phyloP scores from a whole-genome alignment of 2,329 filamentous ascomycete species.

The Catunica adiposa region DNA sequence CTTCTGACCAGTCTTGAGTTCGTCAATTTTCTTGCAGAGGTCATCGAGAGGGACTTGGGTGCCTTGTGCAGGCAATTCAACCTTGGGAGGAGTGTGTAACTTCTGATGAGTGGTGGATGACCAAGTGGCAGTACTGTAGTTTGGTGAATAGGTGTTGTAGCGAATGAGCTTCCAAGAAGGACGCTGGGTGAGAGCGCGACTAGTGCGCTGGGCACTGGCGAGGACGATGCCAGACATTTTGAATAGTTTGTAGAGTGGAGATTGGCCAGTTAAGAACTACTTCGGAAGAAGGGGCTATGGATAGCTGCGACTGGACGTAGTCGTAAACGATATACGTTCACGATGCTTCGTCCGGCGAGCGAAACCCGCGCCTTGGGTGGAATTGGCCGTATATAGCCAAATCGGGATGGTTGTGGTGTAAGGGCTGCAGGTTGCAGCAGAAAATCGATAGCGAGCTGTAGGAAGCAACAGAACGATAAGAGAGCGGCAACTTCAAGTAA shows the following conservation, averaged over 20 bases:
- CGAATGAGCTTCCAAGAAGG: slow-evolving; percentile 8
- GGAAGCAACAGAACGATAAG: too few relatives aligned
- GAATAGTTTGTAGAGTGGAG: background rate
- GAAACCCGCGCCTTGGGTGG: background rate
- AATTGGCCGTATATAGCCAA: background rate
- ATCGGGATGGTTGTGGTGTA: background rate
- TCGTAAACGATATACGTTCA: background rate
- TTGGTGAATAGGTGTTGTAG: background rate
- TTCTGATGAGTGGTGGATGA: background rate
- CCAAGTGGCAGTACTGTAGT: background rate
- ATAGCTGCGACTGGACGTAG: background rate
- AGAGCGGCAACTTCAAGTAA: too few relatives aligned
- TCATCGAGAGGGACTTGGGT: too few relatives aligned
- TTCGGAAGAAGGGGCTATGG: background rate
- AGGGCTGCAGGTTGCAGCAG: background rate
- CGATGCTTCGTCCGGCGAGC: background rate
- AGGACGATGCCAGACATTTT: background rate
- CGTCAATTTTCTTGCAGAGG: too few relatives aligned
- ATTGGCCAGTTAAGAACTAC: background rate
- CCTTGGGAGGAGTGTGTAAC: too few relatives aligned
- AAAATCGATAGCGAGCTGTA: too few relatives aligned
- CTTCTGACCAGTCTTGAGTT: too few relatives aligned
- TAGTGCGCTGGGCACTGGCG: background rate
- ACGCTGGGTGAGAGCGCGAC: slow-evolving; percentile 6
- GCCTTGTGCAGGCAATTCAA: too few relatives aligned